A percentile compares a stretch with the other conserved stretches of the same genome.
phyloP scores from a whole-genome alignment of 1,284 basidiomycete species.

The Cryptococcus amylolentus region DNA sequence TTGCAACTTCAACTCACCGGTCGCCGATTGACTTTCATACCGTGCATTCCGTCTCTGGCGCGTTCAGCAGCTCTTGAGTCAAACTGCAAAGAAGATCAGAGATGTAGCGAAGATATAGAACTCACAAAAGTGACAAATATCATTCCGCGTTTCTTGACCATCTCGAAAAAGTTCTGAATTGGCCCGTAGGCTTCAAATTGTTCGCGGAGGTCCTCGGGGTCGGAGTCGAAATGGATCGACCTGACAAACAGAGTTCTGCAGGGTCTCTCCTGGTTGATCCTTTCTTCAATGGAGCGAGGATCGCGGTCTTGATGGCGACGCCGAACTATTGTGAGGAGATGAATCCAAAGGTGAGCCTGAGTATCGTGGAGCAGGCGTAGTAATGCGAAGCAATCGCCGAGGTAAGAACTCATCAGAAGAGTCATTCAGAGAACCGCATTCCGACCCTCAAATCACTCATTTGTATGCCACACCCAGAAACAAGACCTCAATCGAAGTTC shows the following conservation, averaged over 20 bases:
- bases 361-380: too few species aligned
- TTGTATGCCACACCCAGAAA: too few species aligned
- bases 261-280: slow-evolving; percentile 20
- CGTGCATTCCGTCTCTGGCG: slow-evolving; percentile 81
- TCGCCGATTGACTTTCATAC: slow-evolving; percentile 74
- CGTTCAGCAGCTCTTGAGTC: slow-evolving; percentile 87
- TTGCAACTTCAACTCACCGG: slow-evolving; percentile 58
- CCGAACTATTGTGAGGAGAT: too few species aligned
- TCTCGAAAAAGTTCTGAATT: slow-evolving; percentile 94
- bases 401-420: too few species aligned
- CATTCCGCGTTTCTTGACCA: slow-evolving; percentile 90
- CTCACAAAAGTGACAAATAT: slow-evolving; percentile 96
- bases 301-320: slow-evolving; percentile 10
- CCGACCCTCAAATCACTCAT: too few species aligned
- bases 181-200: slow-evolving; percentile 89
- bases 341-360: too few species aligned
- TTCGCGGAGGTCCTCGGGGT: slow-evolving; percentile 73
- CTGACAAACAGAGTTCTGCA: slow-evolving; percentile 94
- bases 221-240: slow-evolving; percentile 96
- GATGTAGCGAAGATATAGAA: neutral
- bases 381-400: too few species aligned
- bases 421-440: too few species aligned
- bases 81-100: slow-evolving; percentile 56
- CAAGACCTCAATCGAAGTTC: too few species aligned
- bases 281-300: slow-evolving; percentile 21